A percentile compares a stretch with the other conserved stretches of the same genome.
These are phyloP conservation scores for Mycena olivaceomarginata DNA, from an alignment of 768 basidiomycete species.

Conservation along the genomic window DNA sequence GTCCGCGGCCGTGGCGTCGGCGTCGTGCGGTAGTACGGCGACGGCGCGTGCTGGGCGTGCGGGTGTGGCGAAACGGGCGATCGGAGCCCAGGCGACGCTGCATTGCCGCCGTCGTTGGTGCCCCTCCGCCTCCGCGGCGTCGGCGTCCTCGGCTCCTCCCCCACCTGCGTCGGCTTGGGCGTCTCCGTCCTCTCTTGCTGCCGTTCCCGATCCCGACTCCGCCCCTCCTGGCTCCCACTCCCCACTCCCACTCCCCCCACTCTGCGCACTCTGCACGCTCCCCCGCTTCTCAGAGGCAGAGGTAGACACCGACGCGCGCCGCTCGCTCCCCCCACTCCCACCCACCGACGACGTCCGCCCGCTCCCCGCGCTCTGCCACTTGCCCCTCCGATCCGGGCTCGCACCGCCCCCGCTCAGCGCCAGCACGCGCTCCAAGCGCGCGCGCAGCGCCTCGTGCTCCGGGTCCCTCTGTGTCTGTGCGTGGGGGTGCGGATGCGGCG, in stretches of 20 bases:
- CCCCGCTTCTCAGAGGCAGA: no score
- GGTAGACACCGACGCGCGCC: background rate
- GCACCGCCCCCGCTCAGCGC: constrained; percentile 17
- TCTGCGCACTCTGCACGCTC: no score
- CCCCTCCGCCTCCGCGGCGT: background rate
- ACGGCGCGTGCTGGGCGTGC: no score
- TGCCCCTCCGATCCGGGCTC: constrained; percentile 41
- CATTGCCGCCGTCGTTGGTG: no score
- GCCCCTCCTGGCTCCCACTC: no score
- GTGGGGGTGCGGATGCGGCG: background rate
- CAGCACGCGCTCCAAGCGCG: constrained; percentile 73
- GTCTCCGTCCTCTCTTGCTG: background rate
- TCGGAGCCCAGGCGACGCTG: no score
- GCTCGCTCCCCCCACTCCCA: background rate
- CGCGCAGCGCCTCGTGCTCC: constrained; percentile 73
- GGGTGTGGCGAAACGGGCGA: no score
- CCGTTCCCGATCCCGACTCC: no score
- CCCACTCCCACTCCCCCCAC: no score
- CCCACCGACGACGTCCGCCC: background rate
- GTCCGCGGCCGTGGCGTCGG: background rate
- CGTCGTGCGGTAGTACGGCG: no score
- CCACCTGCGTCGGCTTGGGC: background rate
- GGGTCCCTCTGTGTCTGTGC: constrained; percentile 66
- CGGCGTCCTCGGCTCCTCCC: background rate
- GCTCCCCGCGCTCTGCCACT: background rate